These are phyloP conservation scores for Fusarium secorum DNA, from an alignment of 2,329 filamentous ascomycete species.

Conservation along the genomic window DNA sequence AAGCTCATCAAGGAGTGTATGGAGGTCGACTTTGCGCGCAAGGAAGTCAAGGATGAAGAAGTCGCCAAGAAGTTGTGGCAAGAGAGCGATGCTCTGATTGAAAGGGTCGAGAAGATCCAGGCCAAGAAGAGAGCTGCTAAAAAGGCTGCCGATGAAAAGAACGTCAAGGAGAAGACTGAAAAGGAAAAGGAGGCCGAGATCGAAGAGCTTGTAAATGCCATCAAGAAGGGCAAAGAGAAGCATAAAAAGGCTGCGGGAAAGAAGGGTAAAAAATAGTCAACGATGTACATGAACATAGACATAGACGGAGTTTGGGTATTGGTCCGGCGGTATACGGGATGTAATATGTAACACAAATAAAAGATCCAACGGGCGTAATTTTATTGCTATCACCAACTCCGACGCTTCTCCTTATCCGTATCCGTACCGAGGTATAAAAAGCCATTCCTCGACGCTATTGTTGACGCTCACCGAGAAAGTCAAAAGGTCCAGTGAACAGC, in stretches of 20 bases:
- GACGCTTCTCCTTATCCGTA: conserved; percentile 21
- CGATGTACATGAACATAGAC: conserved; percentile 29
- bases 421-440: conserved; percentile 16
- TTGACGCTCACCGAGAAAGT: conserved; percentile 29
- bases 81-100: conserved; percentile 83
- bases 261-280: conserved; percentile 37
- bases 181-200: conserved; percentile 45
- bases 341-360: neutral
- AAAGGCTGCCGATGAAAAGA: conserved; percentile 50
- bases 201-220: conserved; percentile 52
- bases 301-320: conserved; percentile 35
- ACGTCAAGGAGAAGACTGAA: conserved; percentile 49
- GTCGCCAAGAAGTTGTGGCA: conserved; percentile 89
- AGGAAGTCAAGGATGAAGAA: conserved; percentile 79
- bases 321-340: conserved; percentile 9
- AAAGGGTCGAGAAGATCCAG: conserved; percentile 74
- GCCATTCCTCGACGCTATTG: neutral
- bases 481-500: conserved; percentile 33
- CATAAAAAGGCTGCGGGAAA: conserved; percentile 38
- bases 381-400: conserved; percentile 8
- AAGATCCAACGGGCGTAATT: conserved; percentile 10
- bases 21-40: conserved; percentile 73
- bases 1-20: conserved; percentile 89
- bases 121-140: conserved; percentile 61
- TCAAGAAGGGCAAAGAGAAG: conserved; percentile 53